Conservation (phyloP, 352 stramenopile genomes). For the Globisporangium emineosum region DNA sequence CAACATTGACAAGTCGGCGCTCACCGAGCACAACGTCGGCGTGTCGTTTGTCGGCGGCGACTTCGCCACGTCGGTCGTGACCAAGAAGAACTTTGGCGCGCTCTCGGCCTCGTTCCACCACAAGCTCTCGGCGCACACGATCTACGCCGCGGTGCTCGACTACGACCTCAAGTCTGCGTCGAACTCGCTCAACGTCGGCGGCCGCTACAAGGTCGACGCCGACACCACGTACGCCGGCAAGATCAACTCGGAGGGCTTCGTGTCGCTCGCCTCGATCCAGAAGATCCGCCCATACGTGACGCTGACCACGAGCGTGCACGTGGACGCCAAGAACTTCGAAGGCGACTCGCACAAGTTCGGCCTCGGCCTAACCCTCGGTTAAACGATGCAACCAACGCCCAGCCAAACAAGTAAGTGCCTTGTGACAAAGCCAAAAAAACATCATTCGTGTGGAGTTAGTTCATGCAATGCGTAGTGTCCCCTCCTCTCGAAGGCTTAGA, state of each 20-base stretch:
- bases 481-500: slow-evolving; percentile 10
- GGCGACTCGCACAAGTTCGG: slow-evolving; percentile 86
- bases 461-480: slow-evolving; percentile 8
- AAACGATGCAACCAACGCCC: slow-evolving; percentile 26
- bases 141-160: slow-evolving; percentile 77
- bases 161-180: slow-evolving; percentile 82
- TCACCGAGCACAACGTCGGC: slow-evolving; percentile 78
- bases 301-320: slow-evolving; percentile 74
- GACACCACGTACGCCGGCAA: slow-evolving; percentile 83
- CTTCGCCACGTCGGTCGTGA: slow-evolving; percentile 68
- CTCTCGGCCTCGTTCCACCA: slow-evolving; percentile 83
- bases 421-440: neutral
- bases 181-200: slow-evolving; percentile 76
- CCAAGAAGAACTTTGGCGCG: slow-evolving; percentile 81
- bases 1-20: slow-evolving; percentile 77
- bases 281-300: slow-evolving; percentile 73
- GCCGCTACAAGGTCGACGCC: slow-evolving; percentile 68
- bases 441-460: slow-evolving; percentile 5
- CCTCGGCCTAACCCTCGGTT: slow-evolving; percentile 71
- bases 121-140: slow-evolving; percentile 68
- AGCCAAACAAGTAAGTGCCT: neutral
- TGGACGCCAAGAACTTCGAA: slow-evolving; percentile 87
- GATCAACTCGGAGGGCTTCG: slow-evolving; percentile 79
- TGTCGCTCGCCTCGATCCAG: slow-evolving; percentile 74
- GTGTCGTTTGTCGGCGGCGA: slow-evolving; percentile 65